Evolutionary conservation across 331 rosid genomes (phyloP), one percentile per base, ranked within the genome.

Genomic region (Dryas integrifolia): DNA sequence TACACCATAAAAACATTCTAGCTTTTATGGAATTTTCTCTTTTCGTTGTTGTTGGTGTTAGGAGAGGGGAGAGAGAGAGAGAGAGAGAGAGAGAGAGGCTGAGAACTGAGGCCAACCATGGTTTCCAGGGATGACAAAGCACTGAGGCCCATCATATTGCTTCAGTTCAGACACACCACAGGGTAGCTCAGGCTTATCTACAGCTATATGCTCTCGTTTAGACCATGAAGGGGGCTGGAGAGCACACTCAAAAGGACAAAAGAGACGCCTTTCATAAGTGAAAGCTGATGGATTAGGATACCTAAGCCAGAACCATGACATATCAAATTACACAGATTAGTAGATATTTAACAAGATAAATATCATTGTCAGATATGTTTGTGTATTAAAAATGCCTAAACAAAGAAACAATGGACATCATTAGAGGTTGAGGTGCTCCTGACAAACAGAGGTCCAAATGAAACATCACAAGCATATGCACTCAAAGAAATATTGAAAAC

Each of bases 241-340:
- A 74, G 97, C 98, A 86, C 86, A 83, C 82, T 94, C 98, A 72
- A 91, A 94, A 64, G 98, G 97, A 83, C 87, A 74, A 77, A 94
- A 94, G n/a, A 94, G 82, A 48, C 97, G 97, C 74, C 85, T 85
- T 80, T 94, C 92, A 83, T 94, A 91, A 50, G 96, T 88, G 79
- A 95, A 95, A 26, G 92, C 79, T 58, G 97, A 95, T 12, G 96
- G 97, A 81, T 94, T 94, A 65, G 96, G 98, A 85, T 94, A 94
- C 81, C 97, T 94, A 65, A 48, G 82, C 15, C 63, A 81, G 18
- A 70, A 62, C 50, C 47, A 26, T 13, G 65, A 16, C 58, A 63
- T 18, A 15, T 11, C 15, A 75, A 48, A 26, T 35, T 14, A 5
- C 0, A 4, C 11, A 71, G 7, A 46, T 6, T 43, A 49, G 30